Evolutionary conservation across 768 basidiomycete species (phyloP), one percentile per base, ranked within the genome.

Genomic region (Leucocoprinus birnbaumii): DNA sequence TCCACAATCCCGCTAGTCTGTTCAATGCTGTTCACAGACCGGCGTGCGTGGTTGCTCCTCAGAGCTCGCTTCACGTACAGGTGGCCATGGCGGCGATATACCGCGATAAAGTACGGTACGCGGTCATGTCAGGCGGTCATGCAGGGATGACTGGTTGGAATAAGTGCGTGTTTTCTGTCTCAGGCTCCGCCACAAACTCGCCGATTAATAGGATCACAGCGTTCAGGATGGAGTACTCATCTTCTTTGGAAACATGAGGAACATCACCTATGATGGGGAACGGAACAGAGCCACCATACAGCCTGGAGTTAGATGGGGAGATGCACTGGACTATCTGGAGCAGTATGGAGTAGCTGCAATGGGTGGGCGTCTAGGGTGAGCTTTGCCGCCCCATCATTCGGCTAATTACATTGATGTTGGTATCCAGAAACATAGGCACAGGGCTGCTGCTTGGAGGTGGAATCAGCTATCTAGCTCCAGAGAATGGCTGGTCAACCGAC

Each of bases 401-500:
- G 27, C 21, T 22, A 13, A 50, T 52, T 11, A 18, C 16, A 25
- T 21, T 4, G 13, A 25, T 21, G 5, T 6, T 16, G 16, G 52
- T 19, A 25, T 26, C 9, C 50, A 76, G 74, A 26, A 71, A 71
- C 60, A 71, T 76, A 14, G 75, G 75, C 18, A 73, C 74, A 2
- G 77, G 76, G 6, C 62, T 77, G 21, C 70, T 78, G 18, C 67
- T 76, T 11, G 76, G 76, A 14, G 75, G 76, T 8, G 76, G 77
- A 11, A 56, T 75, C 3, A 75, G 70, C 48, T 76, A 68, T 58
- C 63, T 78, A 2, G 67, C 72, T 25, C 66, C 71, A 3, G 67
- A 71, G 48, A 59, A 71, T 52, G 77, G 77, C n/a, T 76, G 69
- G 61, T 73, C 71, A 10, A 64, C 72, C 0, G 75, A 76, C 56